These are phyloP conservation scores for Cordyceps cateniannulata DNA, from an alignment of 2,329 filamentous ascomycete species.

Conservation along the genomic window DNA sequence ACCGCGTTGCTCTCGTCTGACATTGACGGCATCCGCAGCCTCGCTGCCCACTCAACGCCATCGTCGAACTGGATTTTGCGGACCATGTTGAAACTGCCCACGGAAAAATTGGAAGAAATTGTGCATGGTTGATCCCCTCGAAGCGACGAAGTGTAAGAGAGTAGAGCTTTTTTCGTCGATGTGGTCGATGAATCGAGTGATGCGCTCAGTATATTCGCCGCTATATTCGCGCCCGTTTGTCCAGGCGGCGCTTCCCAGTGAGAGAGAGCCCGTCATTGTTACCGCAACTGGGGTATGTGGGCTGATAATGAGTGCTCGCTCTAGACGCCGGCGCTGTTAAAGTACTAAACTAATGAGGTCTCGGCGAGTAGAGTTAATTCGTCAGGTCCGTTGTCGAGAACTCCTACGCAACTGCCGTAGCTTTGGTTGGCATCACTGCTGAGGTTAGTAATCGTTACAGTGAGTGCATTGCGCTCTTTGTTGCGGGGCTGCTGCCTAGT, in stretches of 20 bases:
- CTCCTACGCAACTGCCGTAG: too few relatives aligned
- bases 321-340: too few relatives aligned
- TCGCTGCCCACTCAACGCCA: neutral
- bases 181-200: neutral
- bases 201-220: neutral
- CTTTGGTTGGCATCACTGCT: too few relatives aligned
- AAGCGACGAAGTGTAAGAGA: conserved; percentile 3
- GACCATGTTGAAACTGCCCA: neutral
- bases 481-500: too few relatives aligned
- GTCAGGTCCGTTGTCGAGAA: too few relatives aligned
- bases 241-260: neutral
- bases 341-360: too few relatives aligned
- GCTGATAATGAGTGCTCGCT: too few relatives aligned
- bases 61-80: conserved; percentile 4
- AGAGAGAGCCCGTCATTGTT: neutral
- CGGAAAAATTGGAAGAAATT: neutral
- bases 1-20: neutral
- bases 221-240: neutral
- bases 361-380: too few relatives aligned
- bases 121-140: neutral
- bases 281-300: neutral
- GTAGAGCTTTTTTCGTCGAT: neutral
- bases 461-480: too few relatives aligned
- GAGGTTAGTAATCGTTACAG: too few relatives aligned
- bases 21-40: conserved; percentile 1